Evolutionary conservation across 2,329 filamentous ascomycete species (phyloP).

Genomic region (Penicillium sclerotigenum): DNA sequence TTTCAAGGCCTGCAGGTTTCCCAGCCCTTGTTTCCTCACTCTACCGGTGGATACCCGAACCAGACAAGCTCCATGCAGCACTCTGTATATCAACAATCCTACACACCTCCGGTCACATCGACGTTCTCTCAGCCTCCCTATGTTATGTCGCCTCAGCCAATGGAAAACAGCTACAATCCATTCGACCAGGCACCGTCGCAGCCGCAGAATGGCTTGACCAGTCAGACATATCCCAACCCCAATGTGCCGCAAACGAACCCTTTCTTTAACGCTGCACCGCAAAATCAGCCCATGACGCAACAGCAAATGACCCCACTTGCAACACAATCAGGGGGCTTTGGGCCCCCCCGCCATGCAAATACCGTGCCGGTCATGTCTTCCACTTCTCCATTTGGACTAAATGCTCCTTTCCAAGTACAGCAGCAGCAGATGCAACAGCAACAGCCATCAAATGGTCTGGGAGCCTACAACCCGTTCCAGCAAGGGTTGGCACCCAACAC

Average conservation of each 20-base stretch:
- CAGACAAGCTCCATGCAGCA: slow-evolving; percentile 42
- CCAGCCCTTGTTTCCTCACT: slow-evolving; percentile 69
- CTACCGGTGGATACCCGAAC: slow-evolving; percentile 61
- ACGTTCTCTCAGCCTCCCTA: slow-evolving; percentile 35
- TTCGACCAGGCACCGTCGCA: slow-evolving; percentile 41
- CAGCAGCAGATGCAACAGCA: slow-evolving; percentile 23
- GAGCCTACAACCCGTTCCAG: slow-evolving; percentile 36
- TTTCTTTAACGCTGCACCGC: slow-evolving; percentile 34
- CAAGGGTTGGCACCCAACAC: slow-evolving; percentile 26
- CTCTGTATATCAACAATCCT: slow-evolving; percentile 40
- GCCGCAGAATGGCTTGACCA: slow-evolving; percentile 25
- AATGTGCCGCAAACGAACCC: slow-evolving; percentile 32
- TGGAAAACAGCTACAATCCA: slow-evolving; percentile 41
- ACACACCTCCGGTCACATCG: slow-evolving; percentile 43
- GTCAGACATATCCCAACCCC: slow-evolving; percentile 24
- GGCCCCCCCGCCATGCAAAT: slow-evolving; percentile 34
- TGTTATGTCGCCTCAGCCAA: slow-evolving; percentile 35
- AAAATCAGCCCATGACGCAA: slow-evolving; percentile 24
- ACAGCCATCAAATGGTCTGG: slow-evolving; percentile 20
- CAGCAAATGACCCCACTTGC: slow-evolving; percentile 9
- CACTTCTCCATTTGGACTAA: slow-evolving; percentile 30
- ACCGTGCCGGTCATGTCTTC: slow-evolving; percentile 39
- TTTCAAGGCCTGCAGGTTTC: slow-evolving; percentile 74
- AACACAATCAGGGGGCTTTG: slow-evolving; percentile 2
- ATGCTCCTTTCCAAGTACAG: slow-evolving; percentile 29